Evolutionary conservation across 75 land plant species (phyloP), one percentile per base, ranked within the genome.

Genomic region (Isoetes taiwanensis): DNA sequence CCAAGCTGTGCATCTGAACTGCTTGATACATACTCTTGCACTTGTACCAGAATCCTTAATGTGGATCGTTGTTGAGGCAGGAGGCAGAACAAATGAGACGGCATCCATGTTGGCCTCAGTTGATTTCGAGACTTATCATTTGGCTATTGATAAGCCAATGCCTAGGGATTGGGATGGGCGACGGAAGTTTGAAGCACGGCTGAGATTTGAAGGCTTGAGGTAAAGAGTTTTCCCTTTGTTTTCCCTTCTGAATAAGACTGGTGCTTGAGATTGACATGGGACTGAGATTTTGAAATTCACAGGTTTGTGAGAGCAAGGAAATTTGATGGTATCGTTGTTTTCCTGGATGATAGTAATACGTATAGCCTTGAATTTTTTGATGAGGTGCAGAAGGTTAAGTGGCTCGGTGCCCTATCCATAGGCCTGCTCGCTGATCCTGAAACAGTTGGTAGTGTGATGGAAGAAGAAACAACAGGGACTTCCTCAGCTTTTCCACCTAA

Each of bases 41-140:
- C 64, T 69, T 43, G 73, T 76, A 27, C 94, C 87, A 4, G 77
- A 75, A 41, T 75, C 70, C 17, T 62, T 90, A 2, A 78, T 77
- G 0, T 90, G 94, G 97, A 80, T 90, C 54, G 97, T 90, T 10
- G 78, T 86, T 0, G 97, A 90, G 56, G 97, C 97, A 29, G 94
- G 82, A 25, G 88, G 88, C 1, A 35, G 20, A 4, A 58, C 80
- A 2, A 78, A 76, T 41, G 97, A 90, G 72, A 90, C 97, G 11
- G 78, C 76, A 10, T 32, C 70, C 9, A 14, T 90, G 19, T 35
- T 90, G 32, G 42, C 56, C 9, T 78, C 94, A 2, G 61, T 79
- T 14, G 59, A 86, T 19, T 32, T 46, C 42, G 43, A 40, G 23
- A 64, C 64, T 28, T 28, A 75, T 28, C 97, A 90, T 54, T 30